phyloP scores from a whole-genome alignment of 768 basidiomycete genomes.

The Pisolithus tinctorius region DNA sequence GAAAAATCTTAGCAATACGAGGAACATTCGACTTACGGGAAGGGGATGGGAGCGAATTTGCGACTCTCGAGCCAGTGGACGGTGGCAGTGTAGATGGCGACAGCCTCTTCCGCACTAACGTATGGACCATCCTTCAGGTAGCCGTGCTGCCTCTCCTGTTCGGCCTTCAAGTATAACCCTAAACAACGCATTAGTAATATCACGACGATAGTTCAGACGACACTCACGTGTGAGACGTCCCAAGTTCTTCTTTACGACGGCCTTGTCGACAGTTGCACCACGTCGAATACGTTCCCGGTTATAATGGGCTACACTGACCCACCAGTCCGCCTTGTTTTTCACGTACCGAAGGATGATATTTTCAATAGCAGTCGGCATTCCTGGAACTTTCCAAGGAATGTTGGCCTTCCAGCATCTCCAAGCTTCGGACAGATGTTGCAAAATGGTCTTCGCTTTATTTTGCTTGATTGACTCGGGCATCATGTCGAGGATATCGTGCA shows the following conservation, averaged over 20 bases:
- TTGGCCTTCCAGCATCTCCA: constrained; percentile 98
- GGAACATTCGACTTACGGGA: constrained; percentile 57
- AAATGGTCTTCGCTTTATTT: constrained; percentile 99
- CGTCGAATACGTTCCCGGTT: constrained; percentile 96
- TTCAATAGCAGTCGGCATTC: constrained; percentile 99
- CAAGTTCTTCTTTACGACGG: constrained; percentile 98
- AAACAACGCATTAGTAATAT: constrained; percentile 4
- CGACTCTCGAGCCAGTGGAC: constrained; percentile 98
- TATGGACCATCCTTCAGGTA: constrained; percentile 99
- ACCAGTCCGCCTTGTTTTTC: constrained; percentile 99
- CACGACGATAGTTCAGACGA: background rate
- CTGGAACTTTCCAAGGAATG: constrained; percentile 99
- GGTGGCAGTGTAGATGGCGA: constrained; percentile 96
- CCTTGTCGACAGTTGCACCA: constrained; percentile 96
- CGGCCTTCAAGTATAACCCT: constrained; percentile 94
- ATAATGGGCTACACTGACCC: constrained; percentile 92
- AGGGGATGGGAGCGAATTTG: constrained; percentile 98
- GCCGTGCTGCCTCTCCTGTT: constrained; percentile 97
- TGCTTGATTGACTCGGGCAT: constrained; percentile 99
- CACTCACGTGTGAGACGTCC: constrained; percentile 88
- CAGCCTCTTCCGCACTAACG: constrained; percentile 97
- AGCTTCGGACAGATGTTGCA: constrained; percentile 96
- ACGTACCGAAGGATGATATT: constrained; percentile 98
- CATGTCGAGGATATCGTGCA: constrained; percentile 99
- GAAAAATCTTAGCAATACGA: constrained; percentile 2